phyloP scores from a whole-genome alignment of 441 rosid species.

The Sinapis alba region DNA sequence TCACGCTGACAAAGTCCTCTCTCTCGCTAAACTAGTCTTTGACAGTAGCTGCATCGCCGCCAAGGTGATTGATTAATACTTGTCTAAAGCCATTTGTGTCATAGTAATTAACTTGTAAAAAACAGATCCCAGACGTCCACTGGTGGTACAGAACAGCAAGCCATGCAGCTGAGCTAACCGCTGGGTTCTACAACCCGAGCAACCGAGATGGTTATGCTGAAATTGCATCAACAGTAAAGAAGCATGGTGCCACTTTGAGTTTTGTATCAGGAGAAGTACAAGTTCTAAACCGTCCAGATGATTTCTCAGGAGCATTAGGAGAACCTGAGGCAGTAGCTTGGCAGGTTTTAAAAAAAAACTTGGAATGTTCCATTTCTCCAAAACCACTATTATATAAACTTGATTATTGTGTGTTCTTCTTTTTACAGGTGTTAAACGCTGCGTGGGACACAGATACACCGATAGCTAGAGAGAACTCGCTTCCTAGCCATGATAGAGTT shows the following conservation, averaged over 20 bases:
- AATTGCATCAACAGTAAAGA: constrained; percentile 67
- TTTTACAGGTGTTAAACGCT: constrained; percentile 77
- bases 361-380: constrained; percentile 12
- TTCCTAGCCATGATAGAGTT: constrained; percentile 74
- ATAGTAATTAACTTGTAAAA: constrained; percentile 47
- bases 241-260: constrained; percentile 74
- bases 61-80: constrained; percentile 63
- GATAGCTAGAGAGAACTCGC: constrained; percentile 69
- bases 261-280: constrained; percentile 63
- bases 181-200: constrained; percentile 93
- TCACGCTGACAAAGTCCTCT: constrained; percentile 83
- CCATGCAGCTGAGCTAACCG: constrained; percentile 96
- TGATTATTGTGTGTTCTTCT: too few species aligned
- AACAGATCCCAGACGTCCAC: constrained; percentile 91
- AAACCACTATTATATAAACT: too few species aligned
- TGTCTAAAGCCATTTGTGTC: constrained; percentile 15
- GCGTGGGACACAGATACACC: constrained; percentile 81
- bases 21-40: constrained; percentile 85
- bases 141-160: constrained; percentile 99
- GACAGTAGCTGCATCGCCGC: constrained; percentile 74
- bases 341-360: constrained; percentile 64
- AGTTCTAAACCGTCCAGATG: constrained; percentile 63
- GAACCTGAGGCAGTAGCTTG: constrained; percentile 84
- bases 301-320: constrained; percentile 54
- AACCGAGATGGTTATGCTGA: constrained; percentile 93